Percentiles rank a stretch among this genome's conserved stretches.
phyloP scores from a whole-genome alignment of 805 yeast species.

The Metschnikowia peoriensis region DNA sequence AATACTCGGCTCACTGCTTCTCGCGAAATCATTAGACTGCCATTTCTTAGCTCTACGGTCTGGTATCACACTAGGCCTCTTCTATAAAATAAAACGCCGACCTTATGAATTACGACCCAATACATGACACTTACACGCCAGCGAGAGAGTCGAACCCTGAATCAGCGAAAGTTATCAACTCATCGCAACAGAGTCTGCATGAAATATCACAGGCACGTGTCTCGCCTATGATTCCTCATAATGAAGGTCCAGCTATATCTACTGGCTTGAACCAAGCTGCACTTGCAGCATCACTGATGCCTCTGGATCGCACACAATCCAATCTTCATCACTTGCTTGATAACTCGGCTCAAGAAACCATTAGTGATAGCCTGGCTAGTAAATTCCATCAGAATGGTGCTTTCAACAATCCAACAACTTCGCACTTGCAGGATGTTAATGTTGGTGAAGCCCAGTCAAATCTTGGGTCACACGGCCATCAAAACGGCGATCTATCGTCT shows the following conservation, averaged over 20 bases:
- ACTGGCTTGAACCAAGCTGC: not conserved
- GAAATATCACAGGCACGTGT: too few relatives aligned
- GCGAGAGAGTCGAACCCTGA: conserved; percentile 1
- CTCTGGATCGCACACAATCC: conserved; percentile 2
- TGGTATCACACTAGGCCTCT: conserved; percentile 1
- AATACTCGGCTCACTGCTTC: not conserved
- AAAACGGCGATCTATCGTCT: not conserved
- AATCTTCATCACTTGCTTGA: conserved; percentile 5
- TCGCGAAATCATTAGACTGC: not conserved
- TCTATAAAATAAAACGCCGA: not conserved
- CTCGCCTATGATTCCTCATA: not conserved
- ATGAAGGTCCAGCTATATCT: not conserved
- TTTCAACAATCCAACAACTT: not conserved
- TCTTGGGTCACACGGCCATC: not conserved
- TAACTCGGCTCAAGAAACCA: not conserved
- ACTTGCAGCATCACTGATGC: not conserved
- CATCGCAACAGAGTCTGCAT: not conserved
- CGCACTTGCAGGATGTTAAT: too few relatives aligned
- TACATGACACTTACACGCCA: conserved; percentile 35
- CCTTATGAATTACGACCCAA: conserved; percentile 43
- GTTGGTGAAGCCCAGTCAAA: not conserved
- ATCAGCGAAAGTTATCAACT: not conserved
- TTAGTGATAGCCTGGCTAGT: not conserved
- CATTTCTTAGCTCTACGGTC: not conserved
- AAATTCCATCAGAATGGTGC: not conserved